These are phyloP conservation scores for Aureobasidium lini DNA, from an alignment of 2,329 filamentous ascomycete species.

Conservation along the genomic window DNA sequence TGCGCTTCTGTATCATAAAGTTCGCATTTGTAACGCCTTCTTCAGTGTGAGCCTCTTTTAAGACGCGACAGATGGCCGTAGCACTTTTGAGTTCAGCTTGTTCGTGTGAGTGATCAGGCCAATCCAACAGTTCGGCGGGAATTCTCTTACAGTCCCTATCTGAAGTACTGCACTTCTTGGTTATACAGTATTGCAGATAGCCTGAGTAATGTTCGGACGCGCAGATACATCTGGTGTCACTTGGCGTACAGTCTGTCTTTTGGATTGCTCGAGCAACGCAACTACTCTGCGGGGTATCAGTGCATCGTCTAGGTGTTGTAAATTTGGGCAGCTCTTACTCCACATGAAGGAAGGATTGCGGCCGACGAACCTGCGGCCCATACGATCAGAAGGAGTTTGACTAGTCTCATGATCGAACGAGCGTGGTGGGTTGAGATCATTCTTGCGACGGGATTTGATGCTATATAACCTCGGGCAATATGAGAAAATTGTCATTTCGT, in stretches of 20 bases:
- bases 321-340: neutral
- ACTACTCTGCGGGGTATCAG: neutral
- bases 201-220: neutral
- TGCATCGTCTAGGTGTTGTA: neutral
- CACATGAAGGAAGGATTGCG: neutral
- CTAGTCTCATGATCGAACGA: neutral
- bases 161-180: neutral
- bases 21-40: too few species aligned
- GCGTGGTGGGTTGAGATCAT: too few species aligned
- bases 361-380: neutral
- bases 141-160: neutral
- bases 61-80: too few species aligned
- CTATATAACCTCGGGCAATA: too few species aligned
- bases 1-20: too few species aligned
- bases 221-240: neutral
- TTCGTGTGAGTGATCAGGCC: too few species aligned
- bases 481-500: too few species aligned
- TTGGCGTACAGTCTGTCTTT: neutral
- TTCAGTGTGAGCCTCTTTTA: too few species aligned
- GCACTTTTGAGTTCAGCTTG: too few species aligned
- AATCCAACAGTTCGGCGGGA: too few species aligned
- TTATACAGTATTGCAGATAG: neutral
- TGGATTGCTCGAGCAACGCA: neutral
- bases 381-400: neutral
- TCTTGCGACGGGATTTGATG: too few species aligned